phyloP scores from a whole-genome alignment of 345 rosid genomes.

The Syzygium aqueum region DNA sequence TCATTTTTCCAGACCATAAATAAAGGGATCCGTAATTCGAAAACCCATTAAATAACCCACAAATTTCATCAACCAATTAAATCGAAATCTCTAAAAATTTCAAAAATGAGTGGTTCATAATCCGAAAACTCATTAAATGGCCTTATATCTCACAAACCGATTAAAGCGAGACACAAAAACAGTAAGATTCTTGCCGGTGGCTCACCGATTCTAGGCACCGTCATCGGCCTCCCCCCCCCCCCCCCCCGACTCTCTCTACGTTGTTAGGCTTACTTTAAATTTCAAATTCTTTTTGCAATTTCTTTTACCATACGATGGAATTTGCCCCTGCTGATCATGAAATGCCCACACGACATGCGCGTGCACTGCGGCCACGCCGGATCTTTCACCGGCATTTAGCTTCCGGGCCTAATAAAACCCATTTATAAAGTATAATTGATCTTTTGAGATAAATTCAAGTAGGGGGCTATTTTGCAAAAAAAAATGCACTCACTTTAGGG shows the following conservation, averaged over 20 bases:
- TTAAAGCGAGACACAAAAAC: not conserved
- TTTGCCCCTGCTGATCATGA: not conserved
- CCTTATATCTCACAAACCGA: not conserved
- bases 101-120: too few relatives aligned
- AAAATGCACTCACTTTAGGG: not conserved
- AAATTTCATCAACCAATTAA: too few relatives aligned
- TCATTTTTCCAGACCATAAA: not conserved
- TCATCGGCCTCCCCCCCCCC: not conserved
- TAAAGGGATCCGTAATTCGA: not conserved
- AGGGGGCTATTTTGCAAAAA: not conserved
- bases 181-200: not conserved
- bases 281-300: not conserved
- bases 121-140: not conserved
- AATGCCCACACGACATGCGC: not conserved
- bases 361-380: accelerated
- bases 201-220: too few relatives aligned
- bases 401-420: accelerated
- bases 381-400: not conserved
- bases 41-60: not conserved
- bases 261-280: not conserved
- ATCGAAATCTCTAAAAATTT: too few relatives aligned
- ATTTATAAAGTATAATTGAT: not conserved
- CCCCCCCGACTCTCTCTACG: not conserved
- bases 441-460: not conserved
- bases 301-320: not conserved